Evolutionary conservation across 2,329 filamentous ascomycete genomes (phyloP), one percentile per base, ranked within the genome.

Genomic region (Exophiala calicioides): DNA sequence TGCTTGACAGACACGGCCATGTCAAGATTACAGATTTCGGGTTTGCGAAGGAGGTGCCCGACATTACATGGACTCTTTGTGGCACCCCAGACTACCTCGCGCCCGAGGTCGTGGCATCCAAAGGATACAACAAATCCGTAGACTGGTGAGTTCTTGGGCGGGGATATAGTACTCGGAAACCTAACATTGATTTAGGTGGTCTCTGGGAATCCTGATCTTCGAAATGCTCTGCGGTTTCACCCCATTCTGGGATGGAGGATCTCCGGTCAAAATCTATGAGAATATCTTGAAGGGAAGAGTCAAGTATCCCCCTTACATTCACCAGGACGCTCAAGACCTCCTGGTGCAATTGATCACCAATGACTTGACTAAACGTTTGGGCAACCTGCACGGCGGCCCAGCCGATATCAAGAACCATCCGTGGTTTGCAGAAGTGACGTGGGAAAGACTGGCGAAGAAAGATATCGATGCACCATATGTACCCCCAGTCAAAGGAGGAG

Each of bases 221-320:
- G 93, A 98, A 77, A 98, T 98, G 93, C 81, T 98, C 27, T 97
- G 93, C 66, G 93, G 93, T 20, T 98, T 96, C 71, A 98, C 93
- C 4, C 93, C 93, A 4, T 98, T 98, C 75, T 98, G 93, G 91
- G 93, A 98, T 68, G 88, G 88, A 61, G 93, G 91, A 44, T 95
- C 89, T 33, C 91, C 93, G 2, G 95, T 98, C 82, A 96, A 95
- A 72, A 98, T 98, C 63, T 98, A 98, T 73, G 93, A 98, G 74
- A 98, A 98, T 68, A 98, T 98, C 62, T 80, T 98, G 56, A 90
- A 90, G 64, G 93, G 91, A 50, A 85, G 87, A 61, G 88, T 98
- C 69, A 97, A 96, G 72, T 98, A 97, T 67, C 93, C 93, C 43
- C 85, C 88, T 4, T 98, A 97, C 67, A 88, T 98, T 62, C 89